Base-by-base conservation (phyloP, 208 protist species). In the Lotmaria passim region DNA sequence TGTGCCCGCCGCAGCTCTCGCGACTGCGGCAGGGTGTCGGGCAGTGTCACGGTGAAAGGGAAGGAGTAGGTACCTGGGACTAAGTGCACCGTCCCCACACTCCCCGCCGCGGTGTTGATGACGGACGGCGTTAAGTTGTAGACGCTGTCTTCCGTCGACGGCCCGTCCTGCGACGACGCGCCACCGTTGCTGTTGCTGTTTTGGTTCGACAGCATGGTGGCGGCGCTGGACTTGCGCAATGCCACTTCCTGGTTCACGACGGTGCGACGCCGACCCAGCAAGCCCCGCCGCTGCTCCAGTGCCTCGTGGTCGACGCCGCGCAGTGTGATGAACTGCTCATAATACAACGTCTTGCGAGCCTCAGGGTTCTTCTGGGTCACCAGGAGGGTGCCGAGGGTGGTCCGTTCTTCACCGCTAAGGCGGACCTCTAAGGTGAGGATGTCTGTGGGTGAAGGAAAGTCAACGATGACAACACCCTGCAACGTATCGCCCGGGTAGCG, bases 11-110 rank as follows among this genome's bases (percentile, higher is more conserved):
- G 33, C 23, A 86, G 58, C 21, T 58, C 44, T 21, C 73, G 66
- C 15, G 83, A 82, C 24, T 81, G 79, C 12, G 89, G 89, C 31
- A 94, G 43, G 3, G 44, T 55, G 63, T 79, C 68, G 5, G 89
- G 86, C 14, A 94, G 78, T 23, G 21, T n/a, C 21, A 87, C 58
- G 24, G 28, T 43, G 63, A 94, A 91, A 0, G 89, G 89, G 48
- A 86, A 92, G 21, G 64, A 81, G 64, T 94, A 94, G 34, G 63
- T 85, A 53, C 89, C 89, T 2, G 83, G 79, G 50, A 78, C 47
- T 0, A 92, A 59, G 30, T 73, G 67, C 26, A 79, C 48, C 10
- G 65, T 24, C 39, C 15, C 17, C n/a, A 31, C 53, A 7, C 8
- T 26, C n/a, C 23, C 52, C 6, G 34, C 52, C 14, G 39, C 28